Base-by-base conservation (phyloP, 1,139 yeast genomes). In the Nakaseomyces glabratus region DNA sequence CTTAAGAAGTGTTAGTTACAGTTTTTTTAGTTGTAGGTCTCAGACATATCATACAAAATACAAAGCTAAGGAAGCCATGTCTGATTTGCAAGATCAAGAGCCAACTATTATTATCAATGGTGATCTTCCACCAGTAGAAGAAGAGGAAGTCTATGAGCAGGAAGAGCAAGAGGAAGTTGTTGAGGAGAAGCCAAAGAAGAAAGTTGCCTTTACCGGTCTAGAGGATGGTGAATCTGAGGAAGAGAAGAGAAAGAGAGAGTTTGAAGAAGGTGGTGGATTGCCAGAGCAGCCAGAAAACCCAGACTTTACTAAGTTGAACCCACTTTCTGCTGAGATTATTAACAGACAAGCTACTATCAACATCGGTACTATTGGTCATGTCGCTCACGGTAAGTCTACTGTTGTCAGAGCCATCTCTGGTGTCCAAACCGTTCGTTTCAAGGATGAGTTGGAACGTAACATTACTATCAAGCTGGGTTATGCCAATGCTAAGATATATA, bases 391-490 rank as follows among this genome's bases (percentile, higher is more conserved):
- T 66, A 93, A 93, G 63, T 81, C 95, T 35, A 93, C 99, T 8
- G 98, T 93, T 37, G 98, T 93, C 35, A 82, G 94, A 66, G 99
- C 99, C 46, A 93, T 93, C 49, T 88, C 97, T 2, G 98, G 98
- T 40, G 97, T 93, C 30, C 98, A 90, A 63, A 93, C 98, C 12
- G 98, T 93, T 48, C 82, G 98, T 65, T 93, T 93, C 73, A 90
- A 88, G 71, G 95, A 88, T 65, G 97, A 90, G 62, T 73, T 93
- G 60, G 98, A 93, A 71, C 85, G 99, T 75, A 93, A 93, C 57
- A 93, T 93, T 69, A 93, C 98, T 55, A 93, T 93, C 61, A 90
- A 93, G 66, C 73, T 93, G 55, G 98, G 98, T 59, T 93, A 93
- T 57, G 99, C 99, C 49, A 93, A 93, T 59, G 99, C 98, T 39